Conservation (phyloP, 345 rosid species). For the Trapa incisa region DNA sequence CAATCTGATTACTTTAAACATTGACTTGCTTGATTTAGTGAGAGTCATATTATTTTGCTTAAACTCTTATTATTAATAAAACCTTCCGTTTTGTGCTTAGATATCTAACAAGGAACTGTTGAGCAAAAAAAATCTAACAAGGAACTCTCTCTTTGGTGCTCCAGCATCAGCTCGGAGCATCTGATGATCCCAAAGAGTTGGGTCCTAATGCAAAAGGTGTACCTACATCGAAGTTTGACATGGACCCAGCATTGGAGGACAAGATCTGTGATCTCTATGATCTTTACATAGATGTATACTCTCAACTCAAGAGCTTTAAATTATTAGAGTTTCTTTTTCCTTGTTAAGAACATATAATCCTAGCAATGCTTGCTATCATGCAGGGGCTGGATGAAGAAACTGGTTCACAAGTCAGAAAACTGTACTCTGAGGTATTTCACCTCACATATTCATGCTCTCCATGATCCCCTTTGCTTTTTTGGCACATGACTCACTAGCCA, state of each 20-base stretch:
- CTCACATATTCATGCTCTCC: constrained; percentile 1
- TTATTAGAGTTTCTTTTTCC: constrained; percentile 9
- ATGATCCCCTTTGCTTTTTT: background rate
- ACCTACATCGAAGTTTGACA: constrained; percentile 39
- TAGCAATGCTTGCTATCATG: constrained; percentile 9
- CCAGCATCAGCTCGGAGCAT: constrained; percentile 47
- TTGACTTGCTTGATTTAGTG: background rate
- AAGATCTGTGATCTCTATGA: constrained; percentile 93
- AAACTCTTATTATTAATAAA: background rate
- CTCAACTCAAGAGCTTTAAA: constrained; percentile 3
- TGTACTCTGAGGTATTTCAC: constrained; percentile 58
- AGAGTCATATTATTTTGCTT: background rate
- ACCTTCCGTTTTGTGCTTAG: background rate
- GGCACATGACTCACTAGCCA: background rate
- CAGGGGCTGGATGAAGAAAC: constrained; percentile 88
- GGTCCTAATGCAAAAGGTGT: constrained; percentile 37
- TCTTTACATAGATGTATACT: constrained; percentile 67
- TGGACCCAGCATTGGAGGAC: constrained; percentile 69
- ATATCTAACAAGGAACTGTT: background rate
- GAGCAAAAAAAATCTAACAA: too few species aligned
- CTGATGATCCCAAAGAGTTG: constrained; percentile 64
- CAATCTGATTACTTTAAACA: background rate
- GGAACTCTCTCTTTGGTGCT: constrained; percentile 22
- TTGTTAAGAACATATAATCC: background rate
- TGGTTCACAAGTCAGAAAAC: constrained; percentile 76